Evolutionary conservation across 2,329 filamentous ascomycete species (phyloP).

Genomic region (Colletotrichum coccodes): DNA sequence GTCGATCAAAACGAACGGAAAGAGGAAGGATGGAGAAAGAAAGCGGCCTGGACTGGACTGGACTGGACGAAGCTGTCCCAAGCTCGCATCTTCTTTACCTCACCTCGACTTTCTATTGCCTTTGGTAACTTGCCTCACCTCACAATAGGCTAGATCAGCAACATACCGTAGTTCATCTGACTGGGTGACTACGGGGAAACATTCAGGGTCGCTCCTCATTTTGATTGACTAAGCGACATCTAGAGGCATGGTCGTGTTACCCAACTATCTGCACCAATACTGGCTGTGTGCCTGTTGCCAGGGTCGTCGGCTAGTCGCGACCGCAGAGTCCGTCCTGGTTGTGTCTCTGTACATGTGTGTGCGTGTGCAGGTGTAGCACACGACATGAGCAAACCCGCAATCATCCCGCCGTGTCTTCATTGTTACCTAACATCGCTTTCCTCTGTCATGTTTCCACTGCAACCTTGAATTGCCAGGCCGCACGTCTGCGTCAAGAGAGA

Average conservation of each 20-base stretch:
- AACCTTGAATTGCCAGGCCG: background rate
- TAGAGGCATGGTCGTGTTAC: slow-evolving; percentile 10
- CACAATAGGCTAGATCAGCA: background rate
- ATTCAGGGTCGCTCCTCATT: background rate
- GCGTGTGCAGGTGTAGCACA: too few species aligned
- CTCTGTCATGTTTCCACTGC: background rate
- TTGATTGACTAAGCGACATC: slow-evolving; percentile 2
- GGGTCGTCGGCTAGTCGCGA: background rate
- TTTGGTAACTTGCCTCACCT: background rate
- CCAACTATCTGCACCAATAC: background rate
- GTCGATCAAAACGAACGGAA: slow-evolving; percentile 30
- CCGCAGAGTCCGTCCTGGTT: background rate
- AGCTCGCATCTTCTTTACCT: background rate
- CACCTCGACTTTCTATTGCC: background rate
- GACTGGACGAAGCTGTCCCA: slow-evolving; percentile 11
- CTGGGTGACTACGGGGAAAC: background rate
- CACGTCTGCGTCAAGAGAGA: slow-evolving; percentile 5
- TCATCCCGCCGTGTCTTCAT: background rate
- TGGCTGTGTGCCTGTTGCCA: background rate
- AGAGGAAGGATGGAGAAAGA: slow-evolving; percentile 27
- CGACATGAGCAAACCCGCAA: slow-evolving; percentile 1
- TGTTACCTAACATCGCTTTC: background rate
- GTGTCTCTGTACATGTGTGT: too few species aligned
- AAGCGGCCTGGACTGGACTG: slow-evolving; percentile 9
- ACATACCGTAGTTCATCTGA: background rate